Percentiles rank a stretch among this genome's conserved stretches.
Conservation (phyloP, 2,329 filamentous ascomycete genomes). For the Pyrenophora teres region DNA sequence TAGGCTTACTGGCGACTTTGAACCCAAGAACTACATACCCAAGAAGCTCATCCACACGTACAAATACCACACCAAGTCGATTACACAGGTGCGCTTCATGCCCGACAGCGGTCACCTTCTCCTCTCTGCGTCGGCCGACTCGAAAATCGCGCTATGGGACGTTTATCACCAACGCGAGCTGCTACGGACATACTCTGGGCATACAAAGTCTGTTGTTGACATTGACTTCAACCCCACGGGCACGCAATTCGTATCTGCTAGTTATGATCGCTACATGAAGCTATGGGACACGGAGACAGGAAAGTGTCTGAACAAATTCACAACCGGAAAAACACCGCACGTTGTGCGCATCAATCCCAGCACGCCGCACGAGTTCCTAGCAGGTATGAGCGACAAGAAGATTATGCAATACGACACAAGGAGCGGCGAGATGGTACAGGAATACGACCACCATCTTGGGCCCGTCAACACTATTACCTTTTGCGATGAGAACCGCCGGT, state of each 20-base stretch:
- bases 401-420: conserved; percentile 96
- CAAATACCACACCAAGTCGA: conserved; percentile 81
- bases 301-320: conserved; percentile 83
- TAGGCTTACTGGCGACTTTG: conserved; percentile 73
- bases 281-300: conserved; percentile 98
- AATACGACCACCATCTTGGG: conserved; percentile 98
- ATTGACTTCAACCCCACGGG: conserved; percentile 84
- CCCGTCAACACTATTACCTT: conserved; percentile 98
- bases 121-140: conserved; percentile 86
- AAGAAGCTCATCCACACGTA: conserved; percentile 93
- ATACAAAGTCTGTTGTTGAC: conserved; percentile 88
- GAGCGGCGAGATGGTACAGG: conserved; percentile 81
- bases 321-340: conserved; percentile 92
- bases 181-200: conserved; percentile 87
- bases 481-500: conserved; percentile 89
- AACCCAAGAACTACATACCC: conserved; percentile 85
- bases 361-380: conserved; percentile 85
- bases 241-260: conserved; percentile 84
- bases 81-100: conserved; percentile 90
- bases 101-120: conserved; percentile 85
- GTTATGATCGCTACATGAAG: conserved; percentile 95
- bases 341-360: conserved; percentile 92
- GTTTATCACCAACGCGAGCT: conserved; percentile 88
- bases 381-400: conserved; percentile 98
- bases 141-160: conserved; percentile 92